Conservation (phyloP, 768 basidiomycete species). For the Chalciporus pseudorubinellus region DNA sequence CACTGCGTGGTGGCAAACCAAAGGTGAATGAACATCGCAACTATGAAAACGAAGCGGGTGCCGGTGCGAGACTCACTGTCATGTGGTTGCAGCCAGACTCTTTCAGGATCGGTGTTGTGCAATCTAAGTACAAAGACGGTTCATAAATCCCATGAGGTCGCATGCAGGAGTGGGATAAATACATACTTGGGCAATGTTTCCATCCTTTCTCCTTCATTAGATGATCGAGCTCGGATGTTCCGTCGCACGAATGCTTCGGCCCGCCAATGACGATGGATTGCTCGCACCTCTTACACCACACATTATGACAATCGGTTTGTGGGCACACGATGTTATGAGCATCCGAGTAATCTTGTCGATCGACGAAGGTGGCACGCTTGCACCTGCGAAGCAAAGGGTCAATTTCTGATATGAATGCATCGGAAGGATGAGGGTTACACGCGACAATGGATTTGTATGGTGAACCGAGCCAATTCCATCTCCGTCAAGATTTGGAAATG, state of each 20-base stretch:
- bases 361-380: slow-evolving; percentile 45
- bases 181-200: slow-evolving; percentile 51
- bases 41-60: not conserved
- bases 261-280: not conserved
- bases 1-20: slow-evolving; percentile 37
- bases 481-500: slow-evolving; percentile 43
- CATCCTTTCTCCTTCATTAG: slow-evolving; percentile 52
- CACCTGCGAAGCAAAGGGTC: slow-evolving; percentile 39
- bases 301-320: slow-evolving; percentile 38
- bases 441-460: slow-evolving; percentile 47
- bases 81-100: slow-evolving; percentile 58
- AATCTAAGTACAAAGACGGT: slow-evolving; percentile 30
- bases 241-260: slow-evolving; percentile 46
- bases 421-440: slow-evolving; percentile 35
- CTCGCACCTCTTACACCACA: not conserved
- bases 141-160: not conserved
- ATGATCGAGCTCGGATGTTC: slow-evolving; percentile 49
- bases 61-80: slow-evolving; percentile 37
- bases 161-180: not conserved
- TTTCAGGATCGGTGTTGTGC: slow-evolving; percentile 50
- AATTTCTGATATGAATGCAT: not conserved
- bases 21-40: not conserved
- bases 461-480: slow-evolving; percentile 45
- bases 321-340: slow-evolving; percentile 48
- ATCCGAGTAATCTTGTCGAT: slow-evolving; percentile 44